Percentiles rank a stretch among this genome's conserved stretches.
These are phyloP conservation scores for Phascolomyces articulosus DNA, from an alignment of 371 early-diverging fungal genomes.

Conservation along the genomic window DNA sequence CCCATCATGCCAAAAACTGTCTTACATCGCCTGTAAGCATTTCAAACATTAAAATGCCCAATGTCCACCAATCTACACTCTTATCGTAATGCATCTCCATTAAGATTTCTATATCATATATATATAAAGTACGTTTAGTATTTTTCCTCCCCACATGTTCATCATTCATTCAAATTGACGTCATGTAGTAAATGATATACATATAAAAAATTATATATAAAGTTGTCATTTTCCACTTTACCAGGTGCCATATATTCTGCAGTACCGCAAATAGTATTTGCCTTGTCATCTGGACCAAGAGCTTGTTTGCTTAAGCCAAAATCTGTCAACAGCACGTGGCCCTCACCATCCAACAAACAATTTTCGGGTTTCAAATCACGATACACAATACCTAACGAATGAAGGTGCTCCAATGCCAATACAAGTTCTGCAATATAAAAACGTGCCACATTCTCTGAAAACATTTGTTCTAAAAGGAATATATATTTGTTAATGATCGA, in stretches of 20 bases:
- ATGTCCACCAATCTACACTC: slow-evolving; percentile 93
- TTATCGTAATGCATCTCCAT: slow-evolving; percentile 82
- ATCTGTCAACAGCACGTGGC: slow-evolving; percentile 92
- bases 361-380: slow-evolving; percentile 92
- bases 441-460: slow-evolving; percentile 74
- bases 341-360: slow-evolving; percentile 75
- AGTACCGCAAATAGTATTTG: slow-evolving; percentile 90
- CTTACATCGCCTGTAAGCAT: slow-evolving; percentile 75
- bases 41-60: slow-evolving; percentile 91
- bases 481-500: too few species aligned
- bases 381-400: slow-evolving; percentile 87
- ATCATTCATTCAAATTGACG: too few species aligned
- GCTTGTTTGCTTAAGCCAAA: slow-evolving; percentile 90
- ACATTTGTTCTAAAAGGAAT: slow-evolving; percentile 72
- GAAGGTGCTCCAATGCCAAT: slow-evolving; percentile 87
- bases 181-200: too few species aligned
- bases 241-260: slow-evolving; percentile 88
- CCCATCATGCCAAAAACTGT: too few species aligned
- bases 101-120: slow-evolving; percentile 64
- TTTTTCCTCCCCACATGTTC: too few species aligned
- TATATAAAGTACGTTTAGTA: too few species aligned
- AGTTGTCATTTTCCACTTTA: slow-evolving; percentile 1
- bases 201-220: too few species aligned
- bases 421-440: slow-evolving; percentile 90
- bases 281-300: slow-evolving; percentile 49